phyloP scores from a whole-genome alignment of 257 asterid genomes.

The Solanum rostratum region DNA sequence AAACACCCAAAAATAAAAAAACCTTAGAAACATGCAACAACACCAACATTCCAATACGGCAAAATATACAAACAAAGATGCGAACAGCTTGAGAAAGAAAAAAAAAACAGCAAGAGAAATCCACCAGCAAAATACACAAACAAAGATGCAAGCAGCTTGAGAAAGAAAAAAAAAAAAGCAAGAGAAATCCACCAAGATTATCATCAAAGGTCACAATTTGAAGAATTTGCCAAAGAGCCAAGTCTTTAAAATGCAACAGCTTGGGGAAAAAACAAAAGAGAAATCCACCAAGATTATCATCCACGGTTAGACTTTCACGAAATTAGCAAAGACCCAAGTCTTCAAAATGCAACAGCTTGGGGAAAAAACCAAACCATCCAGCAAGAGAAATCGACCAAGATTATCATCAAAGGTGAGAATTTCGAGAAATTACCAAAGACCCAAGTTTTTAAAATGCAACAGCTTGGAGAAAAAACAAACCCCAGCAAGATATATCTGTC shows the following conservation, averaged over 20 bases:
- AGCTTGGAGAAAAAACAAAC: background rate
- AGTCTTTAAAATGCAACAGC: constrained; percentile 14
- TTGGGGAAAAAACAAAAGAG: constrained; percentile 1
- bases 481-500: background rate
- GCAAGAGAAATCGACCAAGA: constrained; percentile 18
- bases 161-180: background rate
- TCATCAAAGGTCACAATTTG: constrained; percentile 1
- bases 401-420: background rate
- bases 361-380: constrained; percentile 4
- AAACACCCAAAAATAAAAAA: background rate
- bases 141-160: background rate
- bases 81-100: background rate
- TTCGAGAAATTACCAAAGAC: constrained; percentile 16
- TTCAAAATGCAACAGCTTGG: constrained; percentile 10
- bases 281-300: constrained; percentile 15
- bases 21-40: background rate
- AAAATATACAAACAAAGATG: background rate
- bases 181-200: constrained; percentile 18
- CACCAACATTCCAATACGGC: background rate
- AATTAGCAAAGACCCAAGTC: constrained; percentile 13
- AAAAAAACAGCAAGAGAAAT: constrained; percentile 12
- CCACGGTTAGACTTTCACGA: constrained; percentile 5
- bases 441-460: constrained; percentile 15
- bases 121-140: background rate
- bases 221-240: constrained; percentile 15